phyloP scores from a whole-genome alignment of 805 yeast genomes.

The Kodamaea laetipori region DNA sequence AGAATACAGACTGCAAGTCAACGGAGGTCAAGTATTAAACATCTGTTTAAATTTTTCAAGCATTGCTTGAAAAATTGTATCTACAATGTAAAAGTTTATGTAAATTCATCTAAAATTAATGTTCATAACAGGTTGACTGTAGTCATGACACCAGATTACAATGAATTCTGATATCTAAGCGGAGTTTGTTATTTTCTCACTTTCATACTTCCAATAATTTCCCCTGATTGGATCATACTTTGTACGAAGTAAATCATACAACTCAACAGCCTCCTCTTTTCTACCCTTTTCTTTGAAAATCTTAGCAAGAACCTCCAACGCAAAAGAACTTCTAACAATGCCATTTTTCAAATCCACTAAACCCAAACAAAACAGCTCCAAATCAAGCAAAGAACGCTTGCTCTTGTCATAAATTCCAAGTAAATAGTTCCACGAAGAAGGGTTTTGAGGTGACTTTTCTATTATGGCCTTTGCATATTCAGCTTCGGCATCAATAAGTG shows the following conservation, averaged over 20 bases:
- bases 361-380: conserved; percentile 48
- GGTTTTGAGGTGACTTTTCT: conserved; percentile 70
- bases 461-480: conserved; percentile 54
- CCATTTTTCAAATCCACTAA: conserved; percentile 38
- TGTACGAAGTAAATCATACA: conserved; percentile 53
- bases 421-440: conserved; percentile 84
- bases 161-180: too few species aligned
- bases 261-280: conserved; percentile 36
- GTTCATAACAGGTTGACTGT: too few species aligned
- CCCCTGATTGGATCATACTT: conserved; percentile 63
- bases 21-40: too few species aligned
- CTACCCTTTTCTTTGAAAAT: conserved; percentile 41
- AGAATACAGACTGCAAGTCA: too few species aligned
- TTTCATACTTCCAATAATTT: conserved; percentile 62
- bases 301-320: conserved; percentile 62
- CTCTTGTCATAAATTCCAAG: conserved; percentile 50
- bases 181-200: conserved; percentile 11
- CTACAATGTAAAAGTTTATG: too few species aligned
- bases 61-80: too few species aligned
- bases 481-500: conserved; percentile 48
- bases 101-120: too few species aligned
- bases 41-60: too few species aligned
- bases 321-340: conserved; percentile 52
- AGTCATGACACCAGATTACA: too few species aligned
- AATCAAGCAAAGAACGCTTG: conserved; percentile 29